Conservation (phyloP, 139 green algal genomes). For the Picochlorum sp. region DNA sequence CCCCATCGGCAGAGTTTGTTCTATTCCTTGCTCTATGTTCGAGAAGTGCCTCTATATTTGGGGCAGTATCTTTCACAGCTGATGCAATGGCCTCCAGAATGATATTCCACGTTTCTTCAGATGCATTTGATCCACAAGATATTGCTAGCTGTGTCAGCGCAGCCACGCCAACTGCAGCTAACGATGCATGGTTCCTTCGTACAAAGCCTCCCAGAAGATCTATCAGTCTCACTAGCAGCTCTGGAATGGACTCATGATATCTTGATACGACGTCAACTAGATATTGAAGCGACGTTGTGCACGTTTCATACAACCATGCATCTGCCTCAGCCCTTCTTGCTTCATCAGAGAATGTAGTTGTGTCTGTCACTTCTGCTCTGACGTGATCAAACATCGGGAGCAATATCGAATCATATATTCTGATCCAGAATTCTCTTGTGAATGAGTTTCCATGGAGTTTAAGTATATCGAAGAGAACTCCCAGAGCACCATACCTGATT, state of each 20-base stretch:
- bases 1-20: constrained; percentile 3
- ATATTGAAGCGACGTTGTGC: constrained; percentile 90
- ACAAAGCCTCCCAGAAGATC: constrained; percentile 77
- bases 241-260: constrained; percentile 54
- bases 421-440: constrained; percentile 81
- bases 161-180: constrained; percentile 86
- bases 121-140: constrained; percentile 27
- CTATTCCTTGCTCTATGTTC: constrained; percentile 9
- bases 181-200: constrained; percentile 63
- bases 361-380: constrained; percentile 76
- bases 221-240: constrained; percentile 64
- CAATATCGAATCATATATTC: constrained; percentile 90
- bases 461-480: constrained; percentile 93
- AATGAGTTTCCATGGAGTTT: constrained; percentile 88
- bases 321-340: constrained; percentile 65
- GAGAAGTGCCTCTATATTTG: constrained; percentile 33
- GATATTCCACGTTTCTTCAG: constrained; percentile 45
- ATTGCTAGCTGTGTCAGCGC: constrained; percentile 67
- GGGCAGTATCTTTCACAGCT: constrained; percentile 42
- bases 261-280: constrained; percentile 86
- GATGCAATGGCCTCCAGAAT: constrained; percentile 39
- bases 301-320: constrained; percentile 96
- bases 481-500: constrained; percentile 69
- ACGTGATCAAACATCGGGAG: constrained; percentile 98
- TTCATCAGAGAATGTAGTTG: constrained; percentile 80